A percentile compares a stretch with the other conserved stretches of the same genome.
phyloP scores from a whole-genome alignment of 1,284 basidiomycete genomes.

The Termitomyces sp. region DNA sequence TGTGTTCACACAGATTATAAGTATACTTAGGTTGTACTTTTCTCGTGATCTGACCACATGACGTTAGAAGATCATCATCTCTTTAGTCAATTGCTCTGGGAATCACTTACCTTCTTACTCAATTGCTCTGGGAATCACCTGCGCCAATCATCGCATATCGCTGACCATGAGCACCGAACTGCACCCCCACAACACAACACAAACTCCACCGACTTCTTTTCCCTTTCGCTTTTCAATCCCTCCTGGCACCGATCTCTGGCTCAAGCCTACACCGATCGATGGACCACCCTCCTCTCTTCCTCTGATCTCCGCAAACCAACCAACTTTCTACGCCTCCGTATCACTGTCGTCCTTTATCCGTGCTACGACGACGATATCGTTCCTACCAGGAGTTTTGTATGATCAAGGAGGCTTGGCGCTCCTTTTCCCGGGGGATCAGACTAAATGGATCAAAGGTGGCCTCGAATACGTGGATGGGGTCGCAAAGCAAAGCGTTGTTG shows the following conservation, averaged over 20 bases:
- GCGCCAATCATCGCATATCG: neutral
- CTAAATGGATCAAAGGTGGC: constrained; percentile 19
- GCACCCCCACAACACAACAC: constrained; percentile 13
- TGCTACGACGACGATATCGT: constrained; percentile 14
- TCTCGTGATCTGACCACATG: too few relatives aligned
- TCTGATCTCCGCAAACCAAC: constrained; percentile 13
- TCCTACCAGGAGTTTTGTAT: constrained; percentile 12
- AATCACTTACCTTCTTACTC: neutral
- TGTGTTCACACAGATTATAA: neutral
- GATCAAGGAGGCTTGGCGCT: constrained; percentile 17
- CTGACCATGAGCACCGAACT: neutral
- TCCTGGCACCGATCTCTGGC: constrained; percentile 19
- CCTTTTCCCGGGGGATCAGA: constrained; percentile 10
- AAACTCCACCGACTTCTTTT: constrained; percentile 13
- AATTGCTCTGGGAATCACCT: too few relatives aligned
- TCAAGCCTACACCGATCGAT: constrained; percentile 15
- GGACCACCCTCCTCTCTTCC: constrained; percentile 9
- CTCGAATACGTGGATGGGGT: constrained; percentile 16
- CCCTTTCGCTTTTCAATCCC: constrained; percentile 14
- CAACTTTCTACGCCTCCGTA: constrained; percentile 13
- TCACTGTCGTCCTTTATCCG: constrained; percentile 12
- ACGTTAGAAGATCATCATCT: neutral
- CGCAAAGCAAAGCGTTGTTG: constrained; percentile 15
- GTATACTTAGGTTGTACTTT: too few relatives aligned
- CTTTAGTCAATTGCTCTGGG: neutral